These are phyloP conservation scores for Calonectria honghensis DNA, from an alignment of 2,329 filamentous ascomycete genomes.

Conservation along the genomic window DNA sequence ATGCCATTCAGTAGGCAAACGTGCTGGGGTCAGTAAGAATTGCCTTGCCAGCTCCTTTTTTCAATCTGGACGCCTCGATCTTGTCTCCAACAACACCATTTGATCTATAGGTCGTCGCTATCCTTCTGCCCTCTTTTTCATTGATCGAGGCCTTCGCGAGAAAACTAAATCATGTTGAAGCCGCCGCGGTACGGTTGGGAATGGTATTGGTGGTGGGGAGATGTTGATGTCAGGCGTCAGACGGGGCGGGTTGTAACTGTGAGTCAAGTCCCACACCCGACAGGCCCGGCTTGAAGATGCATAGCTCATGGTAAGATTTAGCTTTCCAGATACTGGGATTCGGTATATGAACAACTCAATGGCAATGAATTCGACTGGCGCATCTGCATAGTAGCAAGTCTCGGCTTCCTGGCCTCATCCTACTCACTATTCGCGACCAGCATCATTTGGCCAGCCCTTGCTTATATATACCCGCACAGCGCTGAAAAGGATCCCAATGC, in stretches of 20 bases:
- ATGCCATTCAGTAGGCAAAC: too few species aligned
- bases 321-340: background rate
- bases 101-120: background rate
- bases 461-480: slow-evolving; percentile 51
- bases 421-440: slow-evolving; percentile 57
- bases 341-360: slow-evolving; percentile 29
- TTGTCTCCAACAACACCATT: background rate
- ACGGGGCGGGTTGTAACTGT: slow-evolving; percentile 6
- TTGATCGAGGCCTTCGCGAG: too few species aligned
- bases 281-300: background rate
- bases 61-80: background rate
- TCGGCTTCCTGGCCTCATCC: slow-evolving; percentile 56
- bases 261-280: background rate
- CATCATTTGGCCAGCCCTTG: slow-evolving; percentile 53
- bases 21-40: background rate
- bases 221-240: slow-evolving; percentile 26
- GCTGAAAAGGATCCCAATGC: slow-evolving; percentile 36
- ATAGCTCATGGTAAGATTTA: background rate
- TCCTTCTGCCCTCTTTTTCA: background rate
- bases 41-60: background rate
- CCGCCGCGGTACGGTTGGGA: slow-evolving; percentile 22
- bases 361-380: slow-evolving; percentile 53
- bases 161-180: background rate
- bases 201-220: slow-evolving; percentile 31
- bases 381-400: slow-evolving; percentile 53